Conservation (phyloP, 495 filamentous ascomycete genomes). For the Pyrenopolyporus hunteri region DNA sequence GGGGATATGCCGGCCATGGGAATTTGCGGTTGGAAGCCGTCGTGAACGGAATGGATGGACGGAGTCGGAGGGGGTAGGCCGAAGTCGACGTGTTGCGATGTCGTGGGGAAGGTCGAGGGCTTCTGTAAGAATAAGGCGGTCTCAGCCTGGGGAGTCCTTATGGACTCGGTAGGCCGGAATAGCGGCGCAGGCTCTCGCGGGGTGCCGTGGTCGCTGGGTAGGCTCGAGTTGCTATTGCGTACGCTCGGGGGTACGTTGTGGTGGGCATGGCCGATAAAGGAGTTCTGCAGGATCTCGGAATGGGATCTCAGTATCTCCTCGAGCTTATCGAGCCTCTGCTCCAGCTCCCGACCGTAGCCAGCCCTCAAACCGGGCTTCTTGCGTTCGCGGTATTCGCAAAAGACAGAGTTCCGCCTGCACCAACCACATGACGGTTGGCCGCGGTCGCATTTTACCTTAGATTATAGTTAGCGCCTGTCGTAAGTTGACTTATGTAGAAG, state of each 20-base stretch:
- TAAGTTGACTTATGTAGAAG: not conserved
- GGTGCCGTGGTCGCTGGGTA: conserved; percentile 55
- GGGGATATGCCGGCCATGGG: conserved; percentile 46
- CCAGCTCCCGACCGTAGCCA: conserved; percentile 86
- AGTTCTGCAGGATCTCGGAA: conserved; percentile 53
- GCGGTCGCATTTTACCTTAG: conserved; percentile 78
- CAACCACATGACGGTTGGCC: conserved; percentile 86
- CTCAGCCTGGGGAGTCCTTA: conserved; percentile 62
- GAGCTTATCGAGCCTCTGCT: conserved; percentile 72
- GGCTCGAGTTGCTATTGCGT: conserved; percentile 48
- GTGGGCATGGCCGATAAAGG: conserved; percentile 41
- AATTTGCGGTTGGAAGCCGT: conserved; percentile 45
- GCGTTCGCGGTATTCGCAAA: conserved; percentile 82
- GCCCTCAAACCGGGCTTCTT: conserved; percentile 86
- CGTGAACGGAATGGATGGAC: conserved; percentile 41
- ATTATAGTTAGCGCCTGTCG: conserved; percentile 17
- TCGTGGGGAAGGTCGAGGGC: conserved; percentile 50
- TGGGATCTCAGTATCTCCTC: conserved; percentile 57
- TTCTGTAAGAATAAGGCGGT: conserved; percentile 68
- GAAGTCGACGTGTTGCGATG: conserved; percentile 45
- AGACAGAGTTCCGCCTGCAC: conserved; percentile 78
- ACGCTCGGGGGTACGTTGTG: conserved; percentile 59
- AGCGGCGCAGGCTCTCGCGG: conserved; percentile 50
- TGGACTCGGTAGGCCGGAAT: conserved; percentile 47
- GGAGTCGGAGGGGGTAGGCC: conserved; percentile 42